These are phyloP conservation scores for Glonium stellatum DNA, from an alignment of 495 filamentous ascomycete genomes.

Conservation along the genomic window DNA sequence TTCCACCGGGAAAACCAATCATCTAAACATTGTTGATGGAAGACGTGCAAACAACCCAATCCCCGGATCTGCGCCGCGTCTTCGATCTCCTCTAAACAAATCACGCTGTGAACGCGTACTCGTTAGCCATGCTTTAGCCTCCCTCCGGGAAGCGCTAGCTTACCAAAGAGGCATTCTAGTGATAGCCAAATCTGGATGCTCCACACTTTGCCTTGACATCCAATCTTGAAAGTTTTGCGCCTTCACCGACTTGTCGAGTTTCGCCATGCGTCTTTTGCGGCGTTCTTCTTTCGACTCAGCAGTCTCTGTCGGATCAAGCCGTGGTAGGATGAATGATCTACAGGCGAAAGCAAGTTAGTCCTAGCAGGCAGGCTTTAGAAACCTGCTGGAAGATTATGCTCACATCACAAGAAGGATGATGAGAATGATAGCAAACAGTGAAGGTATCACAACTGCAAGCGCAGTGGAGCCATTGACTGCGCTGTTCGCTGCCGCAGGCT, in stretches of 20 bases:
- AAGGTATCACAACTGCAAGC: constrained; percentile 13
- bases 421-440: constrained; percentile 14
- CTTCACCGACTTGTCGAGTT: constrained; percentile 14
- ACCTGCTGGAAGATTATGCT: neutral
- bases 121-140: neutral
- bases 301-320: neutral
- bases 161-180: constrained; percentile 17
- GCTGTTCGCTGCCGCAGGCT: neutral
- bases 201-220: constrained; percentile 7
- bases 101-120: constrained; percentile 11
- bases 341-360: neutral
- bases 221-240: constrained; percentile 23
- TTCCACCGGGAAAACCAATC: constrained; percentile 26
- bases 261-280: constrained; percentile 15
- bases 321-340: constrained; percentile 10
- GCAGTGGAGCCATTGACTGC: constrained; percentile 1
- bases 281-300: constrained; percentile 13
- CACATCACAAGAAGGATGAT: constrained; percentile 14
- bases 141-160: neutral
- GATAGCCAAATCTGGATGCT: constrained; percentile 16
- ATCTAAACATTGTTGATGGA: constrained; percentile 27
- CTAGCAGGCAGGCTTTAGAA: neutral
- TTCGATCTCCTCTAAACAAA: constrained; percentile 26
- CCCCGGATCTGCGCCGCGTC: constrained; percentile 24
- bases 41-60: constrained; percentile 24